A percentile compares a stretch with the other conserved stretches of the same genome.
Evolutionary conservation across 2,329 filamentous ascomycete species (phyloP).

Genomic region (Cordyceps tenuipes): DNA sequence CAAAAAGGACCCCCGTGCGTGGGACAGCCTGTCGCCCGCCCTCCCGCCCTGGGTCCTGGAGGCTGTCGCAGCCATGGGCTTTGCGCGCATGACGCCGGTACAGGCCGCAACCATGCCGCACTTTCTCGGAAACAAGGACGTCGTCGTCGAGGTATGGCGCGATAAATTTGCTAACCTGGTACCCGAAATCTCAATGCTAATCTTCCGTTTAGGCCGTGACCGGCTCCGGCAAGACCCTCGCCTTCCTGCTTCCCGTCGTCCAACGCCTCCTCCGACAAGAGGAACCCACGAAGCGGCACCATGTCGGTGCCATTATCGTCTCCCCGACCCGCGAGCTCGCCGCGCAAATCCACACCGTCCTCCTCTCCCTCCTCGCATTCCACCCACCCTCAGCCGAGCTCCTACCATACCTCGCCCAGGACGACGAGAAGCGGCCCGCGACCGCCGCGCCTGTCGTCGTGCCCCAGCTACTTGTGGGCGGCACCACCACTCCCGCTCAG

Average conservation of each 20-base stretch:
- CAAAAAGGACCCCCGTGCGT: conserved; percentile 42
- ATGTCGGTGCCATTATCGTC: conserved; percentile 84
- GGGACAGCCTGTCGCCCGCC: conserved; percentile 30
- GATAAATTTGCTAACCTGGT: background rate
- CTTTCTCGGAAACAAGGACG: conserved; percentile 83
- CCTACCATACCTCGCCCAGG: conserved; percentile 44
- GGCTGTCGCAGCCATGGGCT: conserved; percentile 76
- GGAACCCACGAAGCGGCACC: conserved; percentile 79
- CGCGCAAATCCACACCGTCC: conserved; percentile 77
- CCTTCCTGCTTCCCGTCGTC: conserved; percentile 76
- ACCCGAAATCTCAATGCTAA: background rate
- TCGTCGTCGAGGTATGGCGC: conserved; percentile 65
- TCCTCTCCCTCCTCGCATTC: conserved; percentile 70
- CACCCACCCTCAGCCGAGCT: conserved; percentile 69
- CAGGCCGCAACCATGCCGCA: conserved; percentile 85
- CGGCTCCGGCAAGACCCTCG: conserved; percentile 81
- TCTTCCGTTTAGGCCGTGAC: conserved; percentile 60
- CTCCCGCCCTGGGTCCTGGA: conserved; percentile 69
- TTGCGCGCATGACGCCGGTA: conserved; percentile 84
- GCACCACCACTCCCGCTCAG: conserved; percentile 68
- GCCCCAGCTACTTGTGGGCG: conserved; percentile 82
- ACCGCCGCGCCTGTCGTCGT: conserved; percentile 50
- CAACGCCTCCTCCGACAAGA: conserved; percentile 73
- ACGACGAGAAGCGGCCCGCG: conserved; percentile 43
- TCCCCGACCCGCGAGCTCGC: conserved; percentile 88